phyloP scores from a whole-genome alignment of 75 land plant species.

The Chamaecyparis obtusa region DNA sequence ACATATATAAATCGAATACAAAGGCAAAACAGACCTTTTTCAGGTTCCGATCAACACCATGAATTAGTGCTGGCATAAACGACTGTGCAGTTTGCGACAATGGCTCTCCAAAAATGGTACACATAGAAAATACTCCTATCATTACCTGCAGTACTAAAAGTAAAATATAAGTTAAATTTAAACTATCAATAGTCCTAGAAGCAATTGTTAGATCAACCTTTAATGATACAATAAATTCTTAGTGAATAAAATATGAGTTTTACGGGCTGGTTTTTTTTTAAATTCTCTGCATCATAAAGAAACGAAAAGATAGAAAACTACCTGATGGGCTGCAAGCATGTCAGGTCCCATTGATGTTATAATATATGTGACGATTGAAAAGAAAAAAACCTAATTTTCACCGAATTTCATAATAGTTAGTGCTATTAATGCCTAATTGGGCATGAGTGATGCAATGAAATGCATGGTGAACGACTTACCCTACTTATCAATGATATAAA shows the following conservation, averaged over 20 bases:
- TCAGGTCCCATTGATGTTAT: constrained; percentile 80
- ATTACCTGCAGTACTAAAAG: constrained; percentile 58
- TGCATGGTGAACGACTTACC: constrained; percentile 32
- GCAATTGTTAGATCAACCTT: background rate
- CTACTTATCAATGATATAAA: constrained; percentile 81
- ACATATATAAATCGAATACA: background rate
- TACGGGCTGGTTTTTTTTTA: background rate
- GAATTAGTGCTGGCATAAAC: constrained; percentile 85
- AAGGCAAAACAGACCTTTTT: constrained; percentile 43
- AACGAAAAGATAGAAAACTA: constrained; percentile 10
- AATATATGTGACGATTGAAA: constrained; percentile 66
- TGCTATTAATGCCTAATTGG: background rate
- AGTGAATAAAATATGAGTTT: background rate
- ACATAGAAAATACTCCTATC: constrained; percentile 76
- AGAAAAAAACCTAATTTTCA: constrained; percentile 66
- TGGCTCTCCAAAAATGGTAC: constrained; percentile 90
- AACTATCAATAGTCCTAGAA: background rate
- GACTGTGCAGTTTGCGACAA: constrained; percentile 96
- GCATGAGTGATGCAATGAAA: background rate
- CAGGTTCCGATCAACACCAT: constrained; percentile 70
- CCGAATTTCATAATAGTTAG: background rate
- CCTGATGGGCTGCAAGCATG: constrained; percentile 93
- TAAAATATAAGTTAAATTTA: background rate
- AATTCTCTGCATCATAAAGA: background rate
- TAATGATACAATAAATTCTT: background rate